Base-by-base conservation (phyloP, 169 alveolate species). In the Cryptosporidium sp. region DNA sequence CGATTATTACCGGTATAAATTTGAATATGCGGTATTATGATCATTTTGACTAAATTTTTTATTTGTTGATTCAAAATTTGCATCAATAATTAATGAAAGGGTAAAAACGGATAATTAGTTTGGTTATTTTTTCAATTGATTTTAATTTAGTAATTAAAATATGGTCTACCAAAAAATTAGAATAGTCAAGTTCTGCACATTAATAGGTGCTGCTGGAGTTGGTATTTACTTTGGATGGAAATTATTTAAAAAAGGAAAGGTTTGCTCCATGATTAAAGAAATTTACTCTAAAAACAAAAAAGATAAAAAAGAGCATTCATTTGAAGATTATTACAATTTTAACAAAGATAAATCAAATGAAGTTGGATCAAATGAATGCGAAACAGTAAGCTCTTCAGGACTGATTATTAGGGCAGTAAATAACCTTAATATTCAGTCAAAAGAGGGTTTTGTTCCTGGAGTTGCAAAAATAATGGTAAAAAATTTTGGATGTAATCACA, bases 401-500 rank as follows among this genome's bases (percentile, higher is more conserved):
- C 7, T 80, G 39, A 60, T 73, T 56, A 35, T 73, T 35, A 53
- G 18, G 53, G 26, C 48, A 53, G 8, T n/a, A 10, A 56, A 56
- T 23, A 60, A 18, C 8, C 33, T 8, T 10, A 44, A 14, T 2
- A 12, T 35, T 18, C 45, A 80, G 3, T 3, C 9, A 1, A 39
- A 80, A 21, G 75, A 42, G 26, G n/a, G 42, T 9, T 31, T 71
- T 10, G 69, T 91, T 9, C 99, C 99, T 31, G 98, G 97, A 52
- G 84, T 92, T 67, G 96, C 95, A 72, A 94, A 93, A 75, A 93
- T 97, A 23, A 97, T 91, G 93, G 97, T 98, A 39, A 97, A 97
- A 92, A 96, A 98, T n/a, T 97, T 97, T 89, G 99, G 99, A n/a
- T 98, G 99, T 87, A 95, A 99, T 3, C 99, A 98, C 92, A 98